phyloP scores from a whole-genome alignment of 805 yeast species.

The Wickerhamiella slavikovae region DNA sequence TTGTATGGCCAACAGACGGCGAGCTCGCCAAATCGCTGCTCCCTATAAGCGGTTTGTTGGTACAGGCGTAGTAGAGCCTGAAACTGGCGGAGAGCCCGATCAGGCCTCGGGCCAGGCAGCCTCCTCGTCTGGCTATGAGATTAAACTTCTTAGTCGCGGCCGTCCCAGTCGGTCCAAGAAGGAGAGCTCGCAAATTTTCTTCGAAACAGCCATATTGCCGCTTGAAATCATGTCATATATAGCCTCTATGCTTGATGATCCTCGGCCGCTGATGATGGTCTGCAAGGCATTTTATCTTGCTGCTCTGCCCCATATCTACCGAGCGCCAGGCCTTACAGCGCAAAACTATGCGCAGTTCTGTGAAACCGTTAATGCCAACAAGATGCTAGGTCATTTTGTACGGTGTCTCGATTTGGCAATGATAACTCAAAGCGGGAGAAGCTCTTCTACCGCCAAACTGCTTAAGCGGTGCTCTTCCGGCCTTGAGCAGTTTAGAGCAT shows the following conservation, averaged over 20 bases:
- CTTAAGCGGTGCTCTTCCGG: slow-evolving; percentile 53
- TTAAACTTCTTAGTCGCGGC: too few relatives aligned
- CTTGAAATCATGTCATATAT: slow-evolving; percentile 28
- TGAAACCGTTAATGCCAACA: slow-evolving; percentile 30
- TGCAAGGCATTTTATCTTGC: slow-evolving; percentile 38
- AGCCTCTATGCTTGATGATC: slow-evolving; percentile 16
- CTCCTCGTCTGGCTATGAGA: too few relatives aligned
- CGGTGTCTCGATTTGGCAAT: slow-evolving; percentile 48
- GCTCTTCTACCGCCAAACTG: slow-evolving; percentile 69
- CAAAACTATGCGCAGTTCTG: slow-evolving; percentile 56
- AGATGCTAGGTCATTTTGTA: slow-evolving; percentile 35
- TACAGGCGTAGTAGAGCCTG: neutral
- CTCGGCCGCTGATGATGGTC: slow-evolving; percentile 31
- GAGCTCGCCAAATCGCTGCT: slow-evolving; percentile 67
- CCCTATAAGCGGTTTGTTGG: slow-evolving; percentile 58
- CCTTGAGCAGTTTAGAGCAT: slow-evolving; percentile 59
- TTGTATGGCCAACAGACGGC: slow-evolving; percentile 66
- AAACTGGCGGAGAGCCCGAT: too few relatives aligned
- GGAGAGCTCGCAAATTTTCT: neutral
- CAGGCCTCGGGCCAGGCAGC: too few relatives aligned
- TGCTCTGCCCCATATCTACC: slow-evolving; percentile 46
- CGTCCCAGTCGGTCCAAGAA: too few relatives aligned
- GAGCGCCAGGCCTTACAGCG: slow-evolving; percentile 39
- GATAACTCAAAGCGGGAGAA: slow-evolving; percentile 79
- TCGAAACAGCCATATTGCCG: slow-evolving; percentile 21